These are phyloP conservation scores for Chytriomyces confervae DNA, from an alignment of 192 early-diverging fungal genomes.

Conservation along the genomic window DNA sequence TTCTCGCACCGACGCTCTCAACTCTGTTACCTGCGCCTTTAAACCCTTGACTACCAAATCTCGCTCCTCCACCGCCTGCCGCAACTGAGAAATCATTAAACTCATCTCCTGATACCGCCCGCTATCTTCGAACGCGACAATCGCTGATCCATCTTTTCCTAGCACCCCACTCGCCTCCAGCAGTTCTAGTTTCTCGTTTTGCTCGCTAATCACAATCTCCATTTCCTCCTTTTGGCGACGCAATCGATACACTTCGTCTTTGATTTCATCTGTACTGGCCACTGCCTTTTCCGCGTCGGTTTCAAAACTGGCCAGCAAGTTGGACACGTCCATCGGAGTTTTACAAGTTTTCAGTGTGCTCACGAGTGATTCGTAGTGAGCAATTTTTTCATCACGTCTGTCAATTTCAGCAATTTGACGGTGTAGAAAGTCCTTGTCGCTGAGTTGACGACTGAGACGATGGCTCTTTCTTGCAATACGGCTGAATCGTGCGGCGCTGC, in stretches of 20 bases:
- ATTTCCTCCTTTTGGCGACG: constrained; percentile 55
- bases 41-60: constrained; percentile 25
- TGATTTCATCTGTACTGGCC: constrained; percentile 35
- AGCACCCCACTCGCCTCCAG: constrained; percentile 24
- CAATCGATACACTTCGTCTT: constrained; percentile 49
- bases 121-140: constrained; percentile 26
- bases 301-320: constrained; percentile 43
- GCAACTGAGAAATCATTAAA: constrained; percentile 22
- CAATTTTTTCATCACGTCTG: constrained; percentile 47
- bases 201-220: constrained; percentile 56
- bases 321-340: constrained; percentile 32
- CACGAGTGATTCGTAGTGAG: constrained; percentile 51
- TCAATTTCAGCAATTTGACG: constrained; percentile 57
- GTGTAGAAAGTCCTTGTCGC: constrained; percentile 49
- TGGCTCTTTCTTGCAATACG: constrained; percentile 20
- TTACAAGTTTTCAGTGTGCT: constrained; percentile 39
- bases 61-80: constrained; percentile 29
- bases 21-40: constrained; percentile 34
- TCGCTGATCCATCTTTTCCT: neutral
- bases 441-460: constrained; percentile 22
- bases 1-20: constrained; percentile 23
- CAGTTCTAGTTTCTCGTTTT: constrained; percentile 55
- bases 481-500: neutral
- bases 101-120: constrained; percentile 26
- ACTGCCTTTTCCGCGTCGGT: constrained; percentile 42